Conservation (phyloP, 1,139 yeast species). For the Zhuliangozyma blackwelliae region DNA sequence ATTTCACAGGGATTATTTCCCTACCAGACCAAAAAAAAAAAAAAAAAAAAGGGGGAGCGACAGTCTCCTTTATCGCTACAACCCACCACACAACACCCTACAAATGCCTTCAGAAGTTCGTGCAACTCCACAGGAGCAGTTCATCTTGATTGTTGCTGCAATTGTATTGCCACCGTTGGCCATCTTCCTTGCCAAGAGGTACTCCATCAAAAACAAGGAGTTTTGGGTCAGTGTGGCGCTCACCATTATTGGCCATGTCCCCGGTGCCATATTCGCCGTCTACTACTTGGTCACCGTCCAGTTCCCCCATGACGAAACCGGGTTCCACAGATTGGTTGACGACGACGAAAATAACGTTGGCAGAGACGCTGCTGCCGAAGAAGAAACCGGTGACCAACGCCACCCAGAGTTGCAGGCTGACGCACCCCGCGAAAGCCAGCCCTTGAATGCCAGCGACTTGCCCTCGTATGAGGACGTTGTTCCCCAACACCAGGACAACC, state of each 20-base stretch:
- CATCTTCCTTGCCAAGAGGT: conserved; percentile 25
- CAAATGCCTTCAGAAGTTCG: too few relatives aligned
- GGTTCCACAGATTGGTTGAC: conserved; percentile 7
- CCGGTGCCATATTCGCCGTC: conserved; percentile 33
- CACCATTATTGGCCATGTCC: conserved; percentile 36
- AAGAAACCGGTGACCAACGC: neutral
- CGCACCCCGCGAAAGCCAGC: neutral
- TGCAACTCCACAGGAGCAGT: conserved; percentile 9
- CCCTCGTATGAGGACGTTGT: conserved; percentile 28
- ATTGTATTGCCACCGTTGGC: conserved; percentile 40
- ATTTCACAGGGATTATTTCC: too few relatives aligned
- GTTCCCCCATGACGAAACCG: conserved; percentile 14
- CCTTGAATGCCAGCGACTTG: conserved; percentile 13
- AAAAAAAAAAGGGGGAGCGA: too few relatives aligned
- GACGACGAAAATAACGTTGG: conserved; percentile 9
- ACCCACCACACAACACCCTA: too few relatives aligned
- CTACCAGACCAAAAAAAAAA: too few relatives aligned
- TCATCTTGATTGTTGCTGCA: conserved; percentile 29
- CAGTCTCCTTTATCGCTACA: too few relatives aligned
- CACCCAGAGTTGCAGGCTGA: neutral
- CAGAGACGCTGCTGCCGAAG: neutral
- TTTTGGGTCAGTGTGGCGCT: conserved; percentile 31
- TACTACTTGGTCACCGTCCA: conserved; percentile 25
- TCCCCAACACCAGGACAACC: conserved; percentile 6
- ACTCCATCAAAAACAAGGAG: conserved; percentile 30